Evolutionary conservation across 768 basidiomycete genomes (phyloP).

Genomic region (Termitomyces sp.): DNA sequence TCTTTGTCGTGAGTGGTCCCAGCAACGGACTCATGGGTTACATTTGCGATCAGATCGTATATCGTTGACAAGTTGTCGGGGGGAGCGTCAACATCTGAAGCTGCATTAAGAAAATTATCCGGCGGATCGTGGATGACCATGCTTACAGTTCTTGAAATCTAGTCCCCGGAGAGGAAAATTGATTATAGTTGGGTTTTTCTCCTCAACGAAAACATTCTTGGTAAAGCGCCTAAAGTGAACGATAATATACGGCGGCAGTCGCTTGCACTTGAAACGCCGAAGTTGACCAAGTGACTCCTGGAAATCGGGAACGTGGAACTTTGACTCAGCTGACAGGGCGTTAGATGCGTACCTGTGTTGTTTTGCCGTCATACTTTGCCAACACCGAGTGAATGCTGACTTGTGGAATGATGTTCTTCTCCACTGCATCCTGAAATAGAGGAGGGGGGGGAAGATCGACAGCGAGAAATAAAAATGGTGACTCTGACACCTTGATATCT

Average conservation of each 20-base stretch:
- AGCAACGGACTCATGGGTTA: conserved; percentile 91
- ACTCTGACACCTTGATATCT: conserved; percentile 84
- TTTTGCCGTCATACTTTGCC: conserved; percentile 90
- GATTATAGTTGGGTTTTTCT: conserved; percentile 98
- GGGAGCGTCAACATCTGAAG: conserved; percentile 74
- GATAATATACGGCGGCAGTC: conserved; percentile 88
- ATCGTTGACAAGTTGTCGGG: conserved; percentile 55
- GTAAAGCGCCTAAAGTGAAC: conserved; percentile 96
- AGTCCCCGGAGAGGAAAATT: conserved; percentile 94
- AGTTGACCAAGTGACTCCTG: conserved; percentile 85
- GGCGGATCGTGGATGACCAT: conserved; percentile 11
- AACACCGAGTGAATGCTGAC: conserved; percentile 87
- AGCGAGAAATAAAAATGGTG: conserved; percentile 94
- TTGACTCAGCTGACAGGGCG: background rate
- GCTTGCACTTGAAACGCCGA: conserved; percentile 86
- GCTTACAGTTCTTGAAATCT: conserved; percentile 89
- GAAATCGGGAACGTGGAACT: background rate
- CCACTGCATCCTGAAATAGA: conserved; percentile 91
- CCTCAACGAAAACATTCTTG: conserved; percentile 94
- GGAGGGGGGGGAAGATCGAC: conserved; percentile 98
- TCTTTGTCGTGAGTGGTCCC: conserved; percentile 95
- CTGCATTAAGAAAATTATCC: conserved; percentile 18
- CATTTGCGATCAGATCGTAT: conserved; percentile 95
- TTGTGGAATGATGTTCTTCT: conserved; percentile 99
- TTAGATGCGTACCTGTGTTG: conserved; percentile 64